A percentile compares a stretch with the other conserved stretches of the same genome.
phyloP scores from a whole-genome alignment of 192 early-diverging fungal species.

The Pilaira anomala region DNA sequence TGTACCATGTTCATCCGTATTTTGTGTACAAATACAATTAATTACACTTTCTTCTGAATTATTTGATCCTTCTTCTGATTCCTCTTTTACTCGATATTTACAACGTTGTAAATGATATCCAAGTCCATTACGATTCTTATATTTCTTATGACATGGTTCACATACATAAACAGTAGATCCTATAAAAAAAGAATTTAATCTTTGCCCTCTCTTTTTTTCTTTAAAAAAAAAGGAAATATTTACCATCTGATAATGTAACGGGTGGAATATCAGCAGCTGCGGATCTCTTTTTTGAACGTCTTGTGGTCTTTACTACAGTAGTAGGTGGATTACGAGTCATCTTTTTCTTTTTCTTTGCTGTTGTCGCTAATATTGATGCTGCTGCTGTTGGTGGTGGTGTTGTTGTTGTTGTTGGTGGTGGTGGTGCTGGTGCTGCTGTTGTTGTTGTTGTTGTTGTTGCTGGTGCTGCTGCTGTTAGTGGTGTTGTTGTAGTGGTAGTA shows the following conservation, averaged over 20 bases:
- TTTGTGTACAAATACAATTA: conserved; percentile 46
- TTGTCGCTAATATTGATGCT: background rate
- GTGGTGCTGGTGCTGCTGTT: background rate
- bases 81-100: conserved; percentile 4
- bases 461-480: too few species aligned
- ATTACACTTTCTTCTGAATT: conserved; percentile 34
- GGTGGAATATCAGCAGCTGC: background rate
- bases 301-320: background rate
- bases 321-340: background rate
- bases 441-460: too few species aligned
- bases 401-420: background rate
- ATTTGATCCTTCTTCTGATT: background rate
- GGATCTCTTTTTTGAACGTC: background rate
- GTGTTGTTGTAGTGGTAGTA: background rate
- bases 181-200: background rate
- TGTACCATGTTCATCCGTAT: conserved; percentile 35
- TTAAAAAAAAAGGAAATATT: background rate
- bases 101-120: conserved; percentile 46
- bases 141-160: conserved; percentile 61
- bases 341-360: background rate
- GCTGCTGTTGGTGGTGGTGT: background rate
- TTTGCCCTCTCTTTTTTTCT: too few species aligned
- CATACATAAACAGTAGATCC: conserved; percentile 37
- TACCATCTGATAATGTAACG: conserved; percentile 14
- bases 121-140: conserved; percentile 59